Evolutionary conservation across 371 early-diverging fungal species (phyloP).

Genomic region (Mortierella sp.): DNA sequence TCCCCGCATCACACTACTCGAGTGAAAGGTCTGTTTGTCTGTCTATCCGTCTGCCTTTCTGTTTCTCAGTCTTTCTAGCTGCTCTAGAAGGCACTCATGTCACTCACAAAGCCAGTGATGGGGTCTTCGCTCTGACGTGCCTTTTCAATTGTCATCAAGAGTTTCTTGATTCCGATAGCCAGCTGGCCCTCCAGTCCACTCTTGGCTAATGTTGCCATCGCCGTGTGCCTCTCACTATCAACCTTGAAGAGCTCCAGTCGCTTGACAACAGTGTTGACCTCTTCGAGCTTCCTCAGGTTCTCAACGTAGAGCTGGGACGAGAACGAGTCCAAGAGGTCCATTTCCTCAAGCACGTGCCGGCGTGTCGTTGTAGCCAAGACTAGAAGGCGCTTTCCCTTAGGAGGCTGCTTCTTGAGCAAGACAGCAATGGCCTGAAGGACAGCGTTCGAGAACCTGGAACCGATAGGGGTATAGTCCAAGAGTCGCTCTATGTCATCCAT

Average conservation of each 20-base stretch:
- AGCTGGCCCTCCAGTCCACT: slow-evolving; percentile 69
- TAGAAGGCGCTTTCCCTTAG: slow-evolving; percentile 85
- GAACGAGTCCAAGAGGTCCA: slow-evolving; percentile 91
- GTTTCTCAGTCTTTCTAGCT: not conserved
- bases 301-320: slow-evolving; percentile 87
- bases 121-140: slow-evolving; percentile 83
- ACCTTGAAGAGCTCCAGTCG: slow-evolving; percentile 66
- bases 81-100: slow-evolving; percentile 51
- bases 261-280: slow-evolving; percentile 80
- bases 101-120: slow-evolving; percentile 69
- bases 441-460: slow-evolving; percentile 97
- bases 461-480: slow-evolving; percentile 98
- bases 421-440: slow-evolving; percentile 97
- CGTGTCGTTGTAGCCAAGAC: slow-evolving; percentile 90
- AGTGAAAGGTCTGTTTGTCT: not conserved
- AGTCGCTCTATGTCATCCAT: slow-evolving; percentile 98
- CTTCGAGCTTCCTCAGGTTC: slow-evolving; percentile 70
- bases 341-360: slow-evolving; percentile 81
- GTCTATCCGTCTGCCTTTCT: slow-evolving; percentile 3
- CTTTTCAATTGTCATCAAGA: slow-evolving; percentile 91
- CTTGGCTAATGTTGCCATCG: slow-evolving; percentile 63
- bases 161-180: slow-evolving; percentile 91
- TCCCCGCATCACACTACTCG: not conserved
- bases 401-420: slow-evolving; percentile 91
- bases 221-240: slow-evolving; percentile 66